phyloP scores from a whole-genome alignment of 169 alveolate genomes.

The Miamiensis avidus region DNA sequence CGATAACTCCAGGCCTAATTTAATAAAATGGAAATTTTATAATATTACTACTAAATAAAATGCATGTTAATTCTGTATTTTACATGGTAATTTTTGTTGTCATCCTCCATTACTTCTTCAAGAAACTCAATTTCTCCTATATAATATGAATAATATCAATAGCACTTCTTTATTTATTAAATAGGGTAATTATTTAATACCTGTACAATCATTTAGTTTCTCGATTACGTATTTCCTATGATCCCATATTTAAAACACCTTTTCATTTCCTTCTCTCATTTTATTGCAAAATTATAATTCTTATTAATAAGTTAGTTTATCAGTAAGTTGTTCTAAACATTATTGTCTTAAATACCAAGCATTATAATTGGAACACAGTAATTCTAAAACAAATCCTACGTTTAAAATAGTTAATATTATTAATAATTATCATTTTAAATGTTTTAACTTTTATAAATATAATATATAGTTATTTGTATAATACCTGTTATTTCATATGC shows the following conservation, averaged over 20 bases:
- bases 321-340: slow-evolving; percentile 29
- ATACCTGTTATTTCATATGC: slow-evolving; percentile 28
- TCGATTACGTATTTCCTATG: slow-evolving; percentile 48
- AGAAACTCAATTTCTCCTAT: slow-evolving; percentile 43
- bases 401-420: too few relatives aligned
- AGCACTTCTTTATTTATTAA: too few relatives aligned
- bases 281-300: slow-evolving; percentile 21
- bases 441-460: not conserved
- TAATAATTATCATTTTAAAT: too few relatives aligned
- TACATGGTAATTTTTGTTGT: slow-evolving; percentile 51
- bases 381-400: slow-evolving; percentile 2
- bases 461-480: too few relatives aligned
- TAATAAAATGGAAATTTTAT: not conserved
- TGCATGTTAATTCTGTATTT: not conserved
- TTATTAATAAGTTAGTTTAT: slow-evolving; percentile 13
- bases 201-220: slow-evolving; percentile 6
- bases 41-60: not conserved
- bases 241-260: slow-evolving; percentile 41
- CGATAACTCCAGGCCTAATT: not conserved
- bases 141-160: too few relatives aligned
- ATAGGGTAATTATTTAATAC: too few relatives aligned
- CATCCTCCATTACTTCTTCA: slow-evolving; percentile 16
- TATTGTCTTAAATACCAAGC: slow-evolving; percentile 29
- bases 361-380: slow-evolving; percentile 32
- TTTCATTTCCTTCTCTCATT: slow-evolving; percentile 18